These are phyloP conservation scores for Phoma sp. DNA, from an alignment of 2,329 filamentous ascomycete species.

Conservation along the genomic window DNA sequence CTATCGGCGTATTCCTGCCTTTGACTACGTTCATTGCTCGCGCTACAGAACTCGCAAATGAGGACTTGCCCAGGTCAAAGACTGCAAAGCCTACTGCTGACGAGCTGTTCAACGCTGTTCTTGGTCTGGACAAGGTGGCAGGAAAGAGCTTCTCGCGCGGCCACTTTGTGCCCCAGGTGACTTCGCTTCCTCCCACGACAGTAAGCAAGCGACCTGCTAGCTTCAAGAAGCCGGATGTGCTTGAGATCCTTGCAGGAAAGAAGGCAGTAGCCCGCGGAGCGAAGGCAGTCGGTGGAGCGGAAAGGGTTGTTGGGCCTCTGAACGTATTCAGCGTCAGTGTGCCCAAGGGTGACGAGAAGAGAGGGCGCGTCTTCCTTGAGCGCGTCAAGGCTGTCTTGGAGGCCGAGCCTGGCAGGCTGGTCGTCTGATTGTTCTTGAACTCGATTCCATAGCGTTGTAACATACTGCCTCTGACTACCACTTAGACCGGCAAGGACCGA, in stretches of 20 bases:
- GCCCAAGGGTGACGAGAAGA: conserved; percentile 78
- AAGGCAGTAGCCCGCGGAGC: conserved; percentile 35
- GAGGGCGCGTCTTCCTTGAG: conserved; percentile 82
- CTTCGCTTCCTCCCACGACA: conserved; percentile 47
- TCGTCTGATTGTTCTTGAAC: conserved; percentile 36
- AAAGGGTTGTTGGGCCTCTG: conserved; percentile 56
- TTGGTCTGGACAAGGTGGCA: conserved; percentile 68
- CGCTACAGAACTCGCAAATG: conserved; percentile 86
- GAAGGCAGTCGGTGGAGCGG: conserved; percentile 38
- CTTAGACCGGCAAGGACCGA: conserved; percentile 7
- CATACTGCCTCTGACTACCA: conserved; percentile 28
- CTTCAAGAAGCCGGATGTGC: conserved; percentile 71
- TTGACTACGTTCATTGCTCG: conserved; percentile 86
- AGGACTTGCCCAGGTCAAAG: conserved; percentile 75
- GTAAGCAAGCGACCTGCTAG: conserved; percentile 45
- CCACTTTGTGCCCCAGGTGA: conserved; percentile 75
- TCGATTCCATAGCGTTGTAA: conserved; percentile 33
- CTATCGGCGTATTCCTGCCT: conserved; percentile 80
- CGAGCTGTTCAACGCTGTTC: conserved; percentile 87
- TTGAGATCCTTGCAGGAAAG: conserved; percentile 72
- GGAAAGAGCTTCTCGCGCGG: conserved; percentile 60
- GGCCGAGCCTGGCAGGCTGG: conserved; percentile 47
- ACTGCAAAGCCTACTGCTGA: conserved; percentile 71
- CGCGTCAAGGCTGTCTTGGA: conserved; percentile 79
- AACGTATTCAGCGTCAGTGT: conserved; percentile 87